A percentile compares a stretch with the other conserved stretches of the same genome.
Evolutionary conservation across 179 eudicot species (phyloP).

Genomic region (Heliamphora pulchella): DNA sequence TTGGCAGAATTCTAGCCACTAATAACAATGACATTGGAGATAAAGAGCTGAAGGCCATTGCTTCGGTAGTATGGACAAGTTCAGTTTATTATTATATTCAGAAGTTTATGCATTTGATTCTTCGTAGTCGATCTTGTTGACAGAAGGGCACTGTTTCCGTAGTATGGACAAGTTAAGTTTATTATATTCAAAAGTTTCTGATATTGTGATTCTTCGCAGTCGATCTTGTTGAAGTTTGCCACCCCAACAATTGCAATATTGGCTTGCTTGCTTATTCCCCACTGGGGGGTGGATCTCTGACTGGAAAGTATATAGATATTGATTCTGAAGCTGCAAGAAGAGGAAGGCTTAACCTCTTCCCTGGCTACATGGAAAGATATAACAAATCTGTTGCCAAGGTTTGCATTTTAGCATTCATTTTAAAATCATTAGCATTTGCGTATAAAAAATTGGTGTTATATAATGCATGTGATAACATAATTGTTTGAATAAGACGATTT

Average conservation of each 20-base stretch:
- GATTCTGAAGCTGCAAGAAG: conserved; percentile 68
- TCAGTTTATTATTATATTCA: too few relatives aligned
- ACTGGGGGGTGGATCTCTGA: conserved; percentile 74
- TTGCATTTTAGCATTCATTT: conserved; percentile 11
- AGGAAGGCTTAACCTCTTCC: conserved; percentile 86
- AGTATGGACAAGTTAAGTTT: not conserved
- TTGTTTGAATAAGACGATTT: not conserved
- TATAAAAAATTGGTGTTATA: not conserved
- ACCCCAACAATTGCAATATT: conserved; percentile 87
- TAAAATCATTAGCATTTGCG: not conserved
- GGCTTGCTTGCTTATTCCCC: conserved; percentile 94
- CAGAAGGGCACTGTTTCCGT: too few relatives aligned
- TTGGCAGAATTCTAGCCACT: not conserved
- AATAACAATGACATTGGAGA: not conserved
- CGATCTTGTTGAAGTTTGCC: conserved; percentile 96
- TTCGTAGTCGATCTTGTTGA: too few relatives aligned
- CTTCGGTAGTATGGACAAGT: too few relatives aligned
- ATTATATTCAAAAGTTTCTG: not conserved
- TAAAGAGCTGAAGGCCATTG: not conserved
- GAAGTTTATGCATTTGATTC: too few relatives aligned
- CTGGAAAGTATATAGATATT: conserved; percentile 73
- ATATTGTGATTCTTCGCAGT: conserved; percentile 39
- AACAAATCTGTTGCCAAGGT: conserved; percentile 68
- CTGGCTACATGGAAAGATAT: conserved; percentile 95
- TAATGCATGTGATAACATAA: not conserved